Evolutionary conservation across 139 green algal species (phyloP), one percentile per base, ranked within the genome.

Genomic region (Spirogloea muscicola): DNA sequence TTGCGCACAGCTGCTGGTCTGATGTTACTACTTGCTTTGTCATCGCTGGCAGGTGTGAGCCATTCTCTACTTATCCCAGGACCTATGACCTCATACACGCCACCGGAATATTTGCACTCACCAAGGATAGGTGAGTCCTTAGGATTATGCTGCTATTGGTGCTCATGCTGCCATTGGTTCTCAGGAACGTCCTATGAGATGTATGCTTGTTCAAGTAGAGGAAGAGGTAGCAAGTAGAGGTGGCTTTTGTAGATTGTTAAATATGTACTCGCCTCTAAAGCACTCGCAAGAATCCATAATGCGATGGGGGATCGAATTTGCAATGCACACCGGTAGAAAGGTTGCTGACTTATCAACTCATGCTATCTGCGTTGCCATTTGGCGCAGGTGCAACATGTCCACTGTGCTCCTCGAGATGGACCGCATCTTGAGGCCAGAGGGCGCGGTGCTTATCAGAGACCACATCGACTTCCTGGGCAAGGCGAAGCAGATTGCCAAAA

Each of bases 371-470:
- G n/a, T n/a, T n/a, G n/a, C n/a, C n/a, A n/a, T n/a, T n/a, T n/a
- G 31, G 16, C n/a, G 62, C 29, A 62, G 29, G 49, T 73, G 64
- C 1, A 21, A 52, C 41, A 21, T 73, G 31, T 10, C 46, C 27
- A 13, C 21, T 4, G 33, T 66, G 31, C 16, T 73, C 42, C 29
- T 73, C 3, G 64, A 73, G 64, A 73, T 73, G 41, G 64, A 73
- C 29, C 64, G 64, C 3, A 7, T 73, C 3, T 31, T 73, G 31
- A 16, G 64, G 41, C 64, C 64, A 4, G 40, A 67, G 31, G 64
- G 64, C 36, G 31, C 33, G 0, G 41, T 73, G 21, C 3, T 73
- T 10, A 73, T 73, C 18, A 25, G n/a, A 0, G 64, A 73, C 42
- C 42, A 73, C n/a, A 6, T 41, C 37, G 37, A 29, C 43, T n/a